phyloP scores from a whole-genome alignment of 768 basidiomycete species.

The Kondoa malvinella region DNA sequence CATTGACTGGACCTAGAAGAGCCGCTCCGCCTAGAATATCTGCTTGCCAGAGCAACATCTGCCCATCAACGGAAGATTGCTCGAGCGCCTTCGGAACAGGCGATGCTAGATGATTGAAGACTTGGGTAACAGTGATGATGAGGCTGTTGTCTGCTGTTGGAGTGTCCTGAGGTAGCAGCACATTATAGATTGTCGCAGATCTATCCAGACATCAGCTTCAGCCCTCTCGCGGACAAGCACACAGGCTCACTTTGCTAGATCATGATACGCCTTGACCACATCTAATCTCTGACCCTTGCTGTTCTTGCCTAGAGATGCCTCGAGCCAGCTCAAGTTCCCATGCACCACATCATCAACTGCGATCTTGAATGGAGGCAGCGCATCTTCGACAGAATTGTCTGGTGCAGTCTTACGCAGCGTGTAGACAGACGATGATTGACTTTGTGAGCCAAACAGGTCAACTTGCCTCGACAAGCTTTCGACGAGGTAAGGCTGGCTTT shows the following conservation, averaged over 20 bases:
- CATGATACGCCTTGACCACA: not conserved
- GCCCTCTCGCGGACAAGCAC: not conserved
- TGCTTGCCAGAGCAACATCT: constrained; percentile 23
- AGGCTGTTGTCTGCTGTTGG: not conserved
- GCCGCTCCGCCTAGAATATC: constrained; percentile 22
- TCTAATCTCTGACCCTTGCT: constrained; percentile 8
- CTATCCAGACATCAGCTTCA: not conserved
- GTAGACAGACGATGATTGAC: not conserved
- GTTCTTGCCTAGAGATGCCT: constrained; percentile 11
- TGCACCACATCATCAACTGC: not conserved
- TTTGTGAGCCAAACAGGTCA: not conserved
- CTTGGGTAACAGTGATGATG: constrained; percentile 6
- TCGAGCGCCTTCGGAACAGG: constrained; percentile 19
- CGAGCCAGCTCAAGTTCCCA: constrained; percentile 12
- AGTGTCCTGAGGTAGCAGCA: not conserved
- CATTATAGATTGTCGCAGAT: constrained; percentile 9
- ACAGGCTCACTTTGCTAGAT: constrained; percentile 6
- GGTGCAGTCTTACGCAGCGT: not conserved
- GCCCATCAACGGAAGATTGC: constrained; percentile 19
- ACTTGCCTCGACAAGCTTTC: not conserved
- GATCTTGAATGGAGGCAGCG: not conserved
- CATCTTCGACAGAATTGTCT: not conserved
- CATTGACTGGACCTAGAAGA: constrained; percentile 8
- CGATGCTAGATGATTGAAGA: constrained; percentile 10
- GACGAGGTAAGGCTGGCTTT: not conserved